phyloP scores from a whole-genome alignment of 441 rosid species.

The Syzygium syzygioides region DNA sequence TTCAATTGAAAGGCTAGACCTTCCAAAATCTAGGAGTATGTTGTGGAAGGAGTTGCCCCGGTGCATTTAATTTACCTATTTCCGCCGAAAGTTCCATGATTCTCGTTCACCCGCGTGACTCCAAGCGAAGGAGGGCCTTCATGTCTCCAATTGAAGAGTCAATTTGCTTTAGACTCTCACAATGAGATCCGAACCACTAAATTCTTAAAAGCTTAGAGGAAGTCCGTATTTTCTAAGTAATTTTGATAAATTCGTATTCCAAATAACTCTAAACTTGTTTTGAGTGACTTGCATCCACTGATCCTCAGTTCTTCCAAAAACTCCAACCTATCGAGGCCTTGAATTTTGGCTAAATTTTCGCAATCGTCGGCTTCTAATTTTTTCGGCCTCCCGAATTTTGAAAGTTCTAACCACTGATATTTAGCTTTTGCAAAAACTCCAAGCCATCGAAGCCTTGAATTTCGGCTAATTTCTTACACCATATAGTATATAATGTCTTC shows the following conservation, averaged over 20 bases:
- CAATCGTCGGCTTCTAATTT: accelerated
- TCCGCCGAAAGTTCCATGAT: accelerated
- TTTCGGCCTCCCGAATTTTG: neutral
- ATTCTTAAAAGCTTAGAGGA: neutral
- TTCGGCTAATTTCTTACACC: neutral
- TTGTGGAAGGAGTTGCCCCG: too few relatives aligned
- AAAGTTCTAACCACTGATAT: accelerated
- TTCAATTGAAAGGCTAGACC: neutral
- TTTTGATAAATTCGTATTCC: accelerated
- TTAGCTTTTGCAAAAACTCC: accelerated
- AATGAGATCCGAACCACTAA: neutral
- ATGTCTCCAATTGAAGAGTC: neutral
- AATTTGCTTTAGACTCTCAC: accelerated
- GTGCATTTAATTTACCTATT: neutral
- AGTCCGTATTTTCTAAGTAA: neutral
- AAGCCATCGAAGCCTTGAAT: neutral
- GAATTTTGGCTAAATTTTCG: accelerated
- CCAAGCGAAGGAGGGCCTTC: neutral
- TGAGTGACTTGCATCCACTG: too few relatives aligned
- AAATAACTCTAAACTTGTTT: too few relatives aligned
- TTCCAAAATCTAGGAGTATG: too few relatives aligned
- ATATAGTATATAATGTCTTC: accelerated
- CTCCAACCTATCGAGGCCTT: accelerated
- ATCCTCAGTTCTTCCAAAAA: neutral
- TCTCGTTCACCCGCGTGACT: accelerated